Evolutionary conservation across 2,329 filamentous ascomycete genomes (phyloP), one percentile per base, ranked within the genome.

Genomic region (Sporothrix pallida): DNA sequence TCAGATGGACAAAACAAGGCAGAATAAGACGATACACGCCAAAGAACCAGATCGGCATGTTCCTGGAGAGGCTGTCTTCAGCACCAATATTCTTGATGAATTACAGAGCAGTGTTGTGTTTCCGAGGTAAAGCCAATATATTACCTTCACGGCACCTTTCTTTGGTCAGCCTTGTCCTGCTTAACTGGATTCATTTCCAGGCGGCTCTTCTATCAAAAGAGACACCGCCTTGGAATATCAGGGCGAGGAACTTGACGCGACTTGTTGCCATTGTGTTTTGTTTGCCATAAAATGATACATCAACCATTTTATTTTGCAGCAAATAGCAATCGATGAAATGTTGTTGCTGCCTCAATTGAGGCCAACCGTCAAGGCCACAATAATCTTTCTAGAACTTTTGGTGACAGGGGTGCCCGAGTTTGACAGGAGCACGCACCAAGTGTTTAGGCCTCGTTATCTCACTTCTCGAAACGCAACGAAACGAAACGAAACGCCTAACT

Each of bases 271-370:
- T 7, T 37, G 31, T 37, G 31, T 37, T 37, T 37, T 37, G 31
- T 37, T 37, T 37, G 31, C 31, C 31, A 37, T 37, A 37, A 37
- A 37, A 37, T 37, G 31, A 37, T 37, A 37, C 31, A 37, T 37
- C 31, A 6, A 7, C 7, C 31, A 37, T 37, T 37, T 37, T 7
- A 37, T 37, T 37, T 37, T 37, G 31, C 7, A 20, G n/a, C 52
- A 20, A 54, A 20, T 10, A 20, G 9, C 52, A 23, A 20, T 8
- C 17, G 2, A 46, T 17, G n/a, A 46, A 42, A 0, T 13, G 5
- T 13, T 23, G 60, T 46, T 46, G 60, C 60, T 65, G 60, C 60
- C 42, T 46, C 42, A 65, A 44, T 23, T 23, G n/a, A 46, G 60
- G 60, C 37, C 17, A 42, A 37, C 42, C 60, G 20, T 20, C 31